phyloP scores from a whole-genome alignment of 371 early-diverging fungal genomes.

The Mucor velutinosus region DNA sequence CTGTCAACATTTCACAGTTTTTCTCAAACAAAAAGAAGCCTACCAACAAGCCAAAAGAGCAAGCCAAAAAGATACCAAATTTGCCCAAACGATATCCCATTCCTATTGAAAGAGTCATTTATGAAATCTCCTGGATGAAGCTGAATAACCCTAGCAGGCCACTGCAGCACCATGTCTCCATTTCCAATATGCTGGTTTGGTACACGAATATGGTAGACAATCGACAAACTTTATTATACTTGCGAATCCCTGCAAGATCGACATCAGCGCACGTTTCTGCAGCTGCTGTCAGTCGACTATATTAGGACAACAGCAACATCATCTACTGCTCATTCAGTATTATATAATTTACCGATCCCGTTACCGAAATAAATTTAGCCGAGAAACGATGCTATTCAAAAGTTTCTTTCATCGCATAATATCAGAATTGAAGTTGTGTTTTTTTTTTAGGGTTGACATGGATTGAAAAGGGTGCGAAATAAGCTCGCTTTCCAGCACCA shows the following conservation, averaged over 20 bases:
- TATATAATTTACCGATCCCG: neutral
- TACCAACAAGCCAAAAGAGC: neutral
- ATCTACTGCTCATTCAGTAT: neutral
- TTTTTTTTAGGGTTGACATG: neutral
- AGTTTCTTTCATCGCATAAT: neutral
- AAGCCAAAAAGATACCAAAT: neutral
- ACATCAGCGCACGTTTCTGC: neutral
- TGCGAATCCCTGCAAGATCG: neutral
- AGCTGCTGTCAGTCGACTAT: neutral
- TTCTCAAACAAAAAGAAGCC: neutral
- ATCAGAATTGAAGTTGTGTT: neutral
- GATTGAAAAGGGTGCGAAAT: neutral
- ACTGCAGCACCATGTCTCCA: neutral
- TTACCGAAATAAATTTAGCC: neutral
- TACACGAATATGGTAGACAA: neutral
- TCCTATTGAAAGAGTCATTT: neutral
- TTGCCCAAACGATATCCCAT: conserved; percentile 2
- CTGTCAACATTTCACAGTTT: neutral
- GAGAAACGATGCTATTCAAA: neutral
- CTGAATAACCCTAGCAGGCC: neutral
- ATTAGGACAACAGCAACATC: neutral
- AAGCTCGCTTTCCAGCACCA: neutral
- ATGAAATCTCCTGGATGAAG: neutral
- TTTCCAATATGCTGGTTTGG: neutral
- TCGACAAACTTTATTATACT: neutral